A percentile compares a stretch with the other conserved stretches of the same genome.
Conservation (phyloP, 2,329 filamentous ascomycete genomes). For the Nakataea oryzae region DNA sequence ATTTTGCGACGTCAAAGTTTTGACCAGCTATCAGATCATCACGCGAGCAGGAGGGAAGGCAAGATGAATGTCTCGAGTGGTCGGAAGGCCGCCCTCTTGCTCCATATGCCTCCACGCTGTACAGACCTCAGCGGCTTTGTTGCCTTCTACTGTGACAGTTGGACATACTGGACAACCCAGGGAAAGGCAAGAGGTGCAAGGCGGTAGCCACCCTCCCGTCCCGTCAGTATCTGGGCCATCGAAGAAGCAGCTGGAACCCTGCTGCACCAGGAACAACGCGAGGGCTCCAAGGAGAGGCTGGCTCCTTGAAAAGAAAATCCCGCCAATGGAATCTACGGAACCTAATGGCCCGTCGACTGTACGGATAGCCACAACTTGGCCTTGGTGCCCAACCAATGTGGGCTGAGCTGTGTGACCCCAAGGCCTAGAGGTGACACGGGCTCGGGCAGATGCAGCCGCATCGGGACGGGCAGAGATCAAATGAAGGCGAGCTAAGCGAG, state of each 20-base stretch:
- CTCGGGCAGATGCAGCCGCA: not conserved
- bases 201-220: too few relatives aligned
- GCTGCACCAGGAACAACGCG: too few relatives aligned
- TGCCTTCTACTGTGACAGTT: too few relatives aligned
- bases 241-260: not conserved
- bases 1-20: not conserved
- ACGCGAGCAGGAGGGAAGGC: too few relatives aligned
- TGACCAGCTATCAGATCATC: not conserved
- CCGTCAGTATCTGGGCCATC: not conserved
- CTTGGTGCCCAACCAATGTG: not conserved
- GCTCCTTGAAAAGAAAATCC: not conserved
- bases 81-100: not conserved
- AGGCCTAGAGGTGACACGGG: not conserved
- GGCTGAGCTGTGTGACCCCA: not conserved
- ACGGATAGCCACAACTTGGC: not conserved
- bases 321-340: not conserved
- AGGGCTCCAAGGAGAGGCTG: not conserved
- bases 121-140: too few relatives aligned
- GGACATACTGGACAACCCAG: too few relatives aligned
- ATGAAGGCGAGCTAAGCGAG: not conserved
- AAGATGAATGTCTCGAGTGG: not conserved
- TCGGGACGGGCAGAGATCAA: not conserved
- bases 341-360: not conserved
- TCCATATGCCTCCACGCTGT: not conserved
- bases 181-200: too few relatives aligned